Evolutionary conservation across 2,329 filamentous ascomycete genomes (phyloP).

Genomic region (Colletotrichum spaethianum): DNA sequence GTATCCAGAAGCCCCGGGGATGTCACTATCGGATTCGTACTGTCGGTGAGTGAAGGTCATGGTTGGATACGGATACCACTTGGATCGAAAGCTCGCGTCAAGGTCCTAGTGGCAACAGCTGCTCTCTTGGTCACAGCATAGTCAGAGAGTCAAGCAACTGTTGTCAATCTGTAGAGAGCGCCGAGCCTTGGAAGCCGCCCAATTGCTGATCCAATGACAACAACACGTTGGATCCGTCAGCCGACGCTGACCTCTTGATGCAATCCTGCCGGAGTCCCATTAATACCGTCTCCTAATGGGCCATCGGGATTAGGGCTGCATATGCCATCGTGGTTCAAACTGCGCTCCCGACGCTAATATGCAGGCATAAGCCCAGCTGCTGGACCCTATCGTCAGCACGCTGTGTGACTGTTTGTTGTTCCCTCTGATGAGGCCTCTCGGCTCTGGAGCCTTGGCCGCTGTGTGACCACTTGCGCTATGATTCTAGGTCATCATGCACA

Average conservation of each 20-base stretch:
- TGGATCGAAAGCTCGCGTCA: constrained; percentile 8
- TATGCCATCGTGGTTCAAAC: constrained; percentile 38
- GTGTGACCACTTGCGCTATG: neutral
- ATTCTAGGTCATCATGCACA: neutral
- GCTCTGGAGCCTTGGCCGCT: neutral
- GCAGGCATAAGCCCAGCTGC: constrained; percentile 36
- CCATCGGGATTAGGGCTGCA: constrained; percentile 39
- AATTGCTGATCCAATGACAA: constrained; percentile 1
- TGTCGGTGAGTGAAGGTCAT: neutral
- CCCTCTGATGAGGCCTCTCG: neutral
- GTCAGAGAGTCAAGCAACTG: neutral
- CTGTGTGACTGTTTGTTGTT: constrained; percentile 20
- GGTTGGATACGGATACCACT: neutral
- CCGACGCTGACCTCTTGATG: constrained; percentile 31
- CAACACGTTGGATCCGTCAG: constrained; percentile 15
- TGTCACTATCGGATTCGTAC: neutral
- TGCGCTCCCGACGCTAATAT: constrained; percentile 34
- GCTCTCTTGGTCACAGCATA: constrained; percentile 1
- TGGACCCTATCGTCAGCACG: constrained; percentile 18
- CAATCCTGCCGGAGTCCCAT: constrained; percentile 16
- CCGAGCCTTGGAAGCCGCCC: neutral
- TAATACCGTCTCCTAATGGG: constrained; percentile 27
- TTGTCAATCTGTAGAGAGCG: constrained; percentile 11
- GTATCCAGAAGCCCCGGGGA: neutral
- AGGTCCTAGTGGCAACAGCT: constrained; percentile 3